Evolutionary conservation across 306 rosid genomes (phyloP).

Genomic region (Lathyrus tuberosus): DNA sequence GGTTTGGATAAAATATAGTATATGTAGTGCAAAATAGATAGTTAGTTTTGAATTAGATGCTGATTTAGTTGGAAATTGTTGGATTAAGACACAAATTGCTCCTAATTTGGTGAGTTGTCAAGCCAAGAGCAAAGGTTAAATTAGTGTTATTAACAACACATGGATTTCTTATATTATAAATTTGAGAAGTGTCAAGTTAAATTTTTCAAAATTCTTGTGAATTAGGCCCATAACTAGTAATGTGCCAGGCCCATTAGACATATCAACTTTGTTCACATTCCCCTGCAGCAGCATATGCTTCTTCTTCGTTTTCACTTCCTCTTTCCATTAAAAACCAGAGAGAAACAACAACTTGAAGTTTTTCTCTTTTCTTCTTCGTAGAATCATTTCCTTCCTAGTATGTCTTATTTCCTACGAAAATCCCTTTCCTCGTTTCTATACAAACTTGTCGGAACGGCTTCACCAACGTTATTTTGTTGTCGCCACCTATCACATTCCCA

Average conservation of each 20-base stretch:
- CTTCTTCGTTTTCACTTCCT: not conserved
- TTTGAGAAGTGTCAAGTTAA: too few species aligned
- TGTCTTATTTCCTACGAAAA: slow-evolving; percentile 42
- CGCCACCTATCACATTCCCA: slow-evolving; percentile 36
- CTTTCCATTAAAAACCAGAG: not conserved
- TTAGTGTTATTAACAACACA: too few species aligned
- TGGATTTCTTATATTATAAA: too few species aligned
- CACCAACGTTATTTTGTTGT: slow-evolving; percentile 29
- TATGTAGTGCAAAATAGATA: too few species aligned
- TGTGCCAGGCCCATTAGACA: not conserved
- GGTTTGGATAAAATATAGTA: too few species aligned
- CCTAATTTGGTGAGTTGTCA: too few species aligned
- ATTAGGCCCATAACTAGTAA: not conserved
- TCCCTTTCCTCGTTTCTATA: slow-evolving; percentile 34
- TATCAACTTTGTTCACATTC: not conserved
- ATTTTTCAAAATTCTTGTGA: too few species aligned
- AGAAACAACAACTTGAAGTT: not conserved
- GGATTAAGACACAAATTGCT: too few species aligned
- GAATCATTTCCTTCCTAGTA: not conserved
- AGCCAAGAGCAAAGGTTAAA: too few species aligned
- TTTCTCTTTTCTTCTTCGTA: not conserved
- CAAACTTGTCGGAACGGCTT: slow-evolving; percentile 18
- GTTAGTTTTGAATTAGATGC: too few species aligned
- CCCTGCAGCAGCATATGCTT: not conserved
- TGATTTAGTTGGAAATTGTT: too few species aligned